Evolutionary conservation across 75 land plant genomes (phyloP).

Genomic region (Cunninghamia lanceolata): DNA sequence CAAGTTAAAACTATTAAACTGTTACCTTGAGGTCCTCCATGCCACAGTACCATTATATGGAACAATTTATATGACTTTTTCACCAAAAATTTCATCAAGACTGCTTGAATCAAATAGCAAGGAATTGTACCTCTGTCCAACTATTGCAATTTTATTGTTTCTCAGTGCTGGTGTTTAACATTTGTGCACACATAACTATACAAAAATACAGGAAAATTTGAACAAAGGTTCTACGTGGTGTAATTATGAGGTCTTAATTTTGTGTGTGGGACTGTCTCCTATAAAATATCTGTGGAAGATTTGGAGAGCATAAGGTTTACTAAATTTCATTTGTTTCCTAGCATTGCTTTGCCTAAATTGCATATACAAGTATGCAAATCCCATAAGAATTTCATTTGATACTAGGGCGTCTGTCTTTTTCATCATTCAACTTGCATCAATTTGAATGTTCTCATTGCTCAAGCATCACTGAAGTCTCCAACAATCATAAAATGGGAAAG

Average conservation of each 20-base stretch:
- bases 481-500: background rate
- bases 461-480: background rate
- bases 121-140: background rate
- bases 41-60: background rate
- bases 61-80: background rate
- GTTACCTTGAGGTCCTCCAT: background rate
- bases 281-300: background rate
- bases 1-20: background rate
- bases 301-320: background rate
- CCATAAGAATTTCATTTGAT: background rate
- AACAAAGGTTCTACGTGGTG: background rate
- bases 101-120: background rate
- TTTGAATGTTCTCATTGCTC: background rate
- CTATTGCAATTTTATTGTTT: background rate
- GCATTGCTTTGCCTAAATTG: background rate
- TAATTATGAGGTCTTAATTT: background rate
- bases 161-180: background rate
- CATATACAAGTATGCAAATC: background rate
- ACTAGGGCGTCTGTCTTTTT: background rate
- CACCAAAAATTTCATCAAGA: background rate
- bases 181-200: background rate
- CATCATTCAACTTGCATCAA: background rate
- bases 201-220: background rate
- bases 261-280: background rate
- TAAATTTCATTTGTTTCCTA: background rate